Base-by-base conservation (phyloP, 2,329 filamentous ascomycete species). In the Fusarium aywerte region DNA sequence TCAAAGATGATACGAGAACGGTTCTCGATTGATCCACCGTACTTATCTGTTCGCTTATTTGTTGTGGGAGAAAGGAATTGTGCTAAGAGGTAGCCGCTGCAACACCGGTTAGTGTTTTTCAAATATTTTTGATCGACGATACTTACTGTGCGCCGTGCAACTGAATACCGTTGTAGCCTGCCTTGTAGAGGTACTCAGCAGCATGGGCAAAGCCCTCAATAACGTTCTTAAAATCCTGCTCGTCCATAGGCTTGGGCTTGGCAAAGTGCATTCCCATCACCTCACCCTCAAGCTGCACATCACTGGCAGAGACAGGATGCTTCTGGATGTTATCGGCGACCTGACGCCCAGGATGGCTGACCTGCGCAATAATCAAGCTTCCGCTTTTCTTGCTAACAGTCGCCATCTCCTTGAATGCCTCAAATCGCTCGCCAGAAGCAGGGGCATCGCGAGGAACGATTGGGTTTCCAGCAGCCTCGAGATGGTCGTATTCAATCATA, bases 151-250 rank as follows among this genome's bases (percentile, higher is more conserved):
- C 85, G 15, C 76, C 82, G 61, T 87, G 85, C 7, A 86, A 74
- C 70, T 84, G 63, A 23, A 85, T 75, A 4, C 83, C 83, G 49
- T 85, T 79, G 48, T 80, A 91, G 4, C 89, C 89, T 0, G 87
- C 87, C 73, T 86, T 86, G 58, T 90, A 82, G 4, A 87, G 78
- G 65, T 84, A 90, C 69, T 87, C 84, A 0, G 87, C 87, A 0
- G 87, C 83, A 68, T 90, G 84, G 0, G 85, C 85, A 69, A 89
- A 91, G 4, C 83, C 82, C 21, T 86, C 81, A n/a, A 89, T 81
- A n/a, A 91, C 74, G 15, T 78, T 73, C 35, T 80, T 73, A 67
- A 91, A 87, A 47, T 89, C 87, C 15, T 81, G 79, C 23, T 83
- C 76, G 1, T 82, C 84, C 27, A 84, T 85, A 2, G 84, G 78